phyloP scores from a whole-genome alignment of 2,329 filamentous ascomycete species.

The Fusarium keratoplasticum region DNA sequence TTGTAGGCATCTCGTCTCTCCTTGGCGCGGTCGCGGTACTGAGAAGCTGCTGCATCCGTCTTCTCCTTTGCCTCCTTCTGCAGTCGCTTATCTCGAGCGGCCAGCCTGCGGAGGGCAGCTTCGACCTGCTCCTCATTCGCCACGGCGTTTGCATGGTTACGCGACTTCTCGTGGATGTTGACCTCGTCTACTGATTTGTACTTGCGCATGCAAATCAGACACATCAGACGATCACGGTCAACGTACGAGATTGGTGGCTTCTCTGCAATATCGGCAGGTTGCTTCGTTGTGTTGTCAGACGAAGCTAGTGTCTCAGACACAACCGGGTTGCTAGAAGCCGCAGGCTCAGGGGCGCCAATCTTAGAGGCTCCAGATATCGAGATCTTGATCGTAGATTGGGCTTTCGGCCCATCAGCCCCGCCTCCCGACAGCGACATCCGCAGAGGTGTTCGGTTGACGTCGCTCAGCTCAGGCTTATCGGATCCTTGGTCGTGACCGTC shows the following conservation, averaged over 20 bases:
- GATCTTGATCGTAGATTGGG: conserved; percentile 46
- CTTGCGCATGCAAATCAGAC: conserved; percentile 60
- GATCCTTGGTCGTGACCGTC: conserved; percentile 27
- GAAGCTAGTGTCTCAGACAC: conserved; percentile 15
- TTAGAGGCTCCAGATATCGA: conserved; percentile 46
- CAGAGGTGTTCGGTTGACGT: conserved; percentile 37
- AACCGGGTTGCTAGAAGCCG: conserved; percentile 15
- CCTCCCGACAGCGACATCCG: conserved; percentile 35
- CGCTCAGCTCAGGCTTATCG: conserved; percentile 14
- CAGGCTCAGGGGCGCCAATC: conserved; percentile 22
- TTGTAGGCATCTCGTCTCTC: conserved; percentile 73
- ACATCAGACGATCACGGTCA: conserved; percentile 63
- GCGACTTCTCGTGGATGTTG: conserved; percentile 56
- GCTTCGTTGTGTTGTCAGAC: neutral
- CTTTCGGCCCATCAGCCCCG: conserved; percentile 26
- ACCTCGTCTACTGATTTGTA: conserved; percentile 58
- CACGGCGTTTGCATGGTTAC: conserved; percentile 56
- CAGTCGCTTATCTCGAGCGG: conserved; percentile 54
- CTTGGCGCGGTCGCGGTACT: conserved; percentile 75
- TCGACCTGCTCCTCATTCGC: conserved; percentile 60
- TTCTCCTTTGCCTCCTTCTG: conserved; percentile 46
- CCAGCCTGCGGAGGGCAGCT: conserved; percentile 55
- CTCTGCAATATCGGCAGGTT: neutral
- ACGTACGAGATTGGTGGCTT: conserved; percentile 62
- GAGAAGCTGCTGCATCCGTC: conserved; percentile 43